A percentile compares a stretch with the other conserved stretches of the same genome.
These are phyloP conservation scores for Tetrapisispora fleetii DNA, from an alignment of 805 yeast species.

Conservation along the genomic window DNA sequence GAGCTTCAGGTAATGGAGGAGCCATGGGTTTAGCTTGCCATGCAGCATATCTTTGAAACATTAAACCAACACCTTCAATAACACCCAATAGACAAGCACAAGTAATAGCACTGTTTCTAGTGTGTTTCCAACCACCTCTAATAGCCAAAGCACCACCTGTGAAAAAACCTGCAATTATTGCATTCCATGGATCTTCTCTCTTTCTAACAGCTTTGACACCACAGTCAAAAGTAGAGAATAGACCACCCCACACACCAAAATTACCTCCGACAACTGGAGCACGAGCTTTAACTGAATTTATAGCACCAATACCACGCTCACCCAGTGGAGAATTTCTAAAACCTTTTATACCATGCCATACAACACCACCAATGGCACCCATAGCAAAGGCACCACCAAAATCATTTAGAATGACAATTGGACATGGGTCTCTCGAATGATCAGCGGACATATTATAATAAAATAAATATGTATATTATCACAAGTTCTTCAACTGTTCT, in stretches of 20 bases:
- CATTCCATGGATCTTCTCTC: slow-evolving; percentile 98
- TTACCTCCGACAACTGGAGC: slow-evolving; percentile 99
- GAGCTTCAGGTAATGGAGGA: slow-evolving; percentile 42
- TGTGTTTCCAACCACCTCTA: slow-evolving; percentile 98
- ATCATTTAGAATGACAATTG: slow-evolving; percentile 88
- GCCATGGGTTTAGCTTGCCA: slow-evolving; percentile 67
- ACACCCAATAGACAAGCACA: slow-evolving; percentile 96
- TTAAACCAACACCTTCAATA: slow-evolving; percentile 96
- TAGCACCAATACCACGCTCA: slow-evolving; percentile 83
- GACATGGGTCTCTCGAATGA: slow-evolving; percentile 99
- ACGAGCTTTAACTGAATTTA: slow-evolving; percentile 85
- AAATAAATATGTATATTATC: not conserved
- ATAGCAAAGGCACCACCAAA: slow-evolving; percentile 98
- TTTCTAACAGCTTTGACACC: slow-evolving; percentile 89
- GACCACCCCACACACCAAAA: slow-evolving; percentile 99
- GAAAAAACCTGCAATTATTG: slow-evolving; percentile 94
- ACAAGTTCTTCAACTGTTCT: no score
- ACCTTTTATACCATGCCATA: slow-evolving; percentile 99
- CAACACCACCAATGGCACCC: slow-evolving; percentile 98
- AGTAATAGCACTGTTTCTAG: slow-evolving; percentile 91
- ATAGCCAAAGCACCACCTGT: slow-evolving; percentile 97
- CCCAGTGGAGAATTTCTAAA: slow-evolving; percentile 97
- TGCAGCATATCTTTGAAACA: slow-evolving; percentile 85
- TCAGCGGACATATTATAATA: slow-evolving; percentile 67
- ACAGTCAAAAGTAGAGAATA: slow-evolving; percentile 92